Conservation (phyloP, 2,329 filamentous ascomycete genomes). For the Neoascochyta sp. region DNA sequence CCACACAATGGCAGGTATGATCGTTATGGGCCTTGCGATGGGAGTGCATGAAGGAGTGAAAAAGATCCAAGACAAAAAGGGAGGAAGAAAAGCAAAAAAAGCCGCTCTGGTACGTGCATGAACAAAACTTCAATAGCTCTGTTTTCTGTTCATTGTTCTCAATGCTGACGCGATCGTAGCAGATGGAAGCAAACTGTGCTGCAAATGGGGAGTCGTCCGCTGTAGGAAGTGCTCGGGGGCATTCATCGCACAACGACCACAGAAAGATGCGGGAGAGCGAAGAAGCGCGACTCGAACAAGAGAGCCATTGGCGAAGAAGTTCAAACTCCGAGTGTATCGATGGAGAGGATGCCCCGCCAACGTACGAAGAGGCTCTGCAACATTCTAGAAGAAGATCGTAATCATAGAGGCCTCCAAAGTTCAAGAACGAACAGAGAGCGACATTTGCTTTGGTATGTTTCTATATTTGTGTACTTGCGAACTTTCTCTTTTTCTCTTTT, state of each 20-base stretch:
- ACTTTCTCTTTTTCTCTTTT: no score
- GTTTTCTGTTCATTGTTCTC: no score
- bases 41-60: conserved; percentile 17
- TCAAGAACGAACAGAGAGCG: no score
- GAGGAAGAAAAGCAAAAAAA: conserved; percentile 23
- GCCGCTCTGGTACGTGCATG: conserved; percentile 13
- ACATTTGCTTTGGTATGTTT: no score
- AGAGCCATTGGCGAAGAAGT: conserved; percentile 10
- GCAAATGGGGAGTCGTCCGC: conserved; percentile 7
- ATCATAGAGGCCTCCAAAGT: no score
- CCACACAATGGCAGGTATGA: conserved; percentile 17
- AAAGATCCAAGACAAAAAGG: conserved; percentile 22
- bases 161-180: no score
- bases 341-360: conserved; percentile 13
- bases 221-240: conserved; percentile 1
- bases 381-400: no score
- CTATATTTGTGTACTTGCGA: no score
- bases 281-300: conserved; percentile 9
- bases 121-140: background rate
- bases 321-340: conserved; percentile 9
- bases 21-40: conserved; percentile 18
- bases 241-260: background rate
- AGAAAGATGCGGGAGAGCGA: conserved; percentile 11
- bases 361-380: conserved; percentile 6
- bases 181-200: no score